Percentiles rank a stretch among this genome's conserved stretches.
These are phyloP conservation scores for Pythium biforme DNA, from an alignment of 352 stramenopile genomes.

Conservation along the genomic window DNA sequence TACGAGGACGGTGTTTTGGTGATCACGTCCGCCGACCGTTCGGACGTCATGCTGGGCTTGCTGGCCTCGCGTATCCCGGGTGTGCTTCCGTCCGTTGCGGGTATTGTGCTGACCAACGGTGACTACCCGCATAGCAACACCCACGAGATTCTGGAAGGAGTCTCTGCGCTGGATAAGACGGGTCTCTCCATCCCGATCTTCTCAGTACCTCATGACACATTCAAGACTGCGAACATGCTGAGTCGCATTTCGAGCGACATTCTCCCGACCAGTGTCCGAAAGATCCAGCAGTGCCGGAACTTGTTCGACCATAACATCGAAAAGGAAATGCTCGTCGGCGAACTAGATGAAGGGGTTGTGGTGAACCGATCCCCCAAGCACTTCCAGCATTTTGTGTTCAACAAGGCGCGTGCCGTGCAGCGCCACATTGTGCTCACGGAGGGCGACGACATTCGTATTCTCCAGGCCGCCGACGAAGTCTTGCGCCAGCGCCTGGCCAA, in stretches of 20 bases:
- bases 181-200: slow-evolving; percentile 78
- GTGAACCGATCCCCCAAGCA: slow-evolving; percentile 76
- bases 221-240: slow-evolving; percentile 54
- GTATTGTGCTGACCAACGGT: slow-evolving; percentile 76
- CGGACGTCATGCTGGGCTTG: slow-evolving; percentile 67
- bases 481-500: slow-evolving; percentile 63
- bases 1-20: slow-evolving; percentile 74
- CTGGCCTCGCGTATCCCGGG: slow-evolving; percentile 67
- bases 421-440: slow-evolving; percentile 87
- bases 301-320: slow-evolving; percentile 68
- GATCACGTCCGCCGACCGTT: slow-evolving; percentile 74
- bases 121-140: slow-evolving; percentile 75
- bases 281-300: slow-evolving; percentile 66
- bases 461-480: slow-evolving; percentile 77
- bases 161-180: slow-evolving; percentile 62
- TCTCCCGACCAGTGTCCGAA: slow-evolving; percentile 62
- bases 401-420: slow-evolving; percentile 66
- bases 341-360: slow-evolving; percentile 60
- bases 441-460: slow-evolving; percentile 75
- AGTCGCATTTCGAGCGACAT: slow-evolving; percentile 66
- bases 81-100: slow-evolving; percentile 63
- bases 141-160: slow-evolving; percentile 65
- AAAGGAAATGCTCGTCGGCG: slow-evolving; percentile 63
- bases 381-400: slow-evolving; percentile 84
- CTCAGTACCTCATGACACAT: slow-evolving; percentile 62